Conservation (phyloP, 495 filamentous ascomycete species). For the Aspergillus egyptiacus region DNA sequence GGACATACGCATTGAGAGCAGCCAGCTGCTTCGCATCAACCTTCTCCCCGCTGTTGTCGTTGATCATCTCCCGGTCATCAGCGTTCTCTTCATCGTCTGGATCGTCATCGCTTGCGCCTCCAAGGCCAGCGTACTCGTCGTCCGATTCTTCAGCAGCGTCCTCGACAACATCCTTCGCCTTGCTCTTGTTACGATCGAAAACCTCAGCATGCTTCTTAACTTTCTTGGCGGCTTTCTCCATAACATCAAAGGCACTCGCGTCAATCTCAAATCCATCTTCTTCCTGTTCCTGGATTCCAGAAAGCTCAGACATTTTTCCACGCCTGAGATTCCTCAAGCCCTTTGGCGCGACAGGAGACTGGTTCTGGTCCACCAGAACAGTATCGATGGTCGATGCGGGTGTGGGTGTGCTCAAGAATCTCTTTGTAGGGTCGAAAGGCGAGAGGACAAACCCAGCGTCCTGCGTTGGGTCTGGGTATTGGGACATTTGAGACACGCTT, state of each 20-base stretch:
- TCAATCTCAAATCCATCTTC: conserved; percentile 39
- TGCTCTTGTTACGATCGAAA: conserved; percentile 82
- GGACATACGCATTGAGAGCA: conserved; percentile 78
- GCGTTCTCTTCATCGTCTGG: conserved; percentile 64
- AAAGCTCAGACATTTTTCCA: conserved; percentile 28
- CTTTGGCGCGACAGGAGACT: conserved; percentile 56
- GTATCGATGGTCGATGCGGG: conserved; percentile 70
- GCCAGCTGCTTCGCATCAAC: conserved; percentile 75
- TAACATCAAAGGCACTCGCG: conserved; percentile 62
- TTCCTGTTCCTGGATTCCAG: conserved; percentile 39
- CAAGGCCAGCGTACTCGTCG: conserved; percentile 94
- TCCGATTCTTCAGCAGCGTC: conserved; percentile 97
- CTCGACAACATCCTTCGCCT: conserved; percentile 79
- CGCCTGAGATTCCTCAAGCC: conserved; percentile 55
- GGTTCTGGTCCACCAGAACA: conserved; percentile 49
- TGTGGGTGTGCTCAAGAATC: conserved; percentile 56
- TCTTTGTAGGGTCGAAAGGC: conserved; percentile 48
- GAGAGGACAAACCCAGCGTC: conserved; percentile 69
- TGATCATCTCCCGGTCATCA: conserved; percentile 73
- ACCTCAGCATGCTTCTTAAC: conserved; percentile 48
- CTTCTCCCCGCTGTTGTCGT: conserved; percentile 74
- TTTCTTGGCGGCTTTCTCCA: conserved; percentile 62
- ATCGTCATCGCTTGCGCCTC: conserved; percentile 84
- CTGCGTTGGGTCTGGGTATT: conserved; percentile 73
- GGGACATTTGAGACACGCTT: conserved; percentile 52